These are phyloP conservation scores for Dactylellina sp. DNA, from an alignment of 2,329 filamentous ascomycete genomes.

Conservation along the genomic window DNA sequence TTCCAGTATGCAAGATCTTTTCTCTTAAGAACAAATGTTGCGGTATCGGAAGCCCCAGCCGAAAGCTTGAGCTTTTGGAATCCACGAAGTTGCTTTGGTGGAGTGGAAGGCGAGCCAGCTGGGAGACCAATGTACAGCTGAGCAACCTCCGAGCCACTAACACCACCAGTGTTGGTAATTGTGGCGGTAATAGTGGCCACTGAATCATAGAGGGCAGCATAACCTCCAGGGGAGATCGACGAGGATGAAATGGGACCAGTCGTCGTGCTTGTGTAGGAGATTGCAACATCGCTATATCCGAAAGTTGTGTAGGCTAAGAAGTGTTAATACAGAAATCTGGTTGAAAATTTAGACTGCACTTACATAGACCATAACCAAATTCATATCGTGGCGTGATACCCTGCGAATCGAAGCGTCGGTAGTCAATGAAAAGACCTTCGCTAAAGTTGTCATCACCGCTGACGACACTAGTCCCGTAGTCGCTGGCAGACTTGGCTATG, in stretches of 20 bases:
- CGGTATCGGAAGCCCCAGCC: conserved; percentile 66
- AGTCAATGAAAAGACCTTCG: conserved; percentile 75
- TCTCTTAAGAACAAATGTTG: conserved; percentile 69
- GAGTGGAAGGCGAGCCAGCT: conserved; percentile 69
- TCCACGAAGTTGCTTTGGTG: conserved; percentile 70
- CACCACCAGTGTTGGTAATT: conserved; percentile 73
- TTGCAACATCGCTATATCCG: conserved; percentile 65
- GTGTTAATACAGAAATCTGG: conserved; percentile 57
- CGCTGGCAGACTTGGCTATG: conserved; percentile 74
- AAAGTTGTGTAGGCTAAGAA: conserved; percentile 70
- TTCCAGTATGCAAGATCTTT: conserved; percentile 77
- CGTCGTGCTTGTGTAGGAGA: conserved; percentile 60
- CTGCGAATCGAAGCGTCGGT: conserved; percentile 71
- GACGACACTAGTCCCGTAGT: conserved; percentile 77
- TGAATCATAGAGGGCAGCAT: conserved; percentile 73
- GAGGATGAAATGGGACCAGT: conserved; percentile 47
- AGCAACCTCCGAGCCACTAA: conserved; percentile 69
- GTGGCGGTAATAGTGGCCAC: conserved; percentile 67
- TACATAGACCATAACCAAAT: conserved; percentile 72
- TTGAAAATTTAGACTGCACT: conserved; percentile 41
- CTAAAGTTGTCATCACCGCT: conserved; percentile 68
- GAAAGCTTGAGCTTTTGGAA: conserved; percentile 72
- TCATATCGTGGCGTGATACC: conserved; percentile 71
- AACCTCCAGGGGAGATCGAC: conserved; percentile 67
- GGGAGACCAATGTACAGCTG: conserved; percentile 71